Evolutionary conservation across 106 monocot species (phyloP), one percentile per base, ranked within the genome.

Genomic region (Posidonia australis): DNA sequence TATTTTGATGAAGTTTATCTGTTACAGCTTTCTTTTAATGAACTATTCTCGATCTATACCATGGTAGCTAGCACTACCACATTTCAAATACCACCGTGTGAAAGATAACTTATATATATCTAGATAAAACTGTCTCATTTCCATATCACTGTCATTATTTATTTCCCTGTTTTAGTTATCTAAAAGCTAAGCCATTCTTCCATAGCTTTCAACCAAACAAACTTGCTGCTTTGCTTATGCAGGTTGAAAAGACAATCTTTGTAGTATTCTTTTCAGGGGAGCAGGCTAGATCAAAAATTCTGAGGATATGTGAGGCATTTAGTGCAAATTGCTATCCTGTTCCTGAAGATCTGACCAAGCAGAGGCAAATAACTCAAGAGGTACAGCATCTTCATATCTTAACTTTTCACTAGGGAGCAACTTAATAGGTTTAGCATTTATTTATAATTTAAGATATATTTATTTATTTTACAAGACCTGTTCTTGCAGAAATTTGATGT

Each of bases 221-320:
- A 55, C 22, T 47, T 62, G 43, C 62, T 30, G 59, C 72, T 69
- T 59, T 20, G 51, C 16, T 44, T 68, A 43, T 78, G 72, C 84
- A 98, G 96, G 84, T 87, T 47, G 96, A 98, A 63, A 91, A 98
- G 72, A 85, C 75, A 43, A 71, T 98, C 17, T 98, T 98, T 83
- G 96, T 98, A 57, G 90, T 98, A 59, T 98, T 85, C 75, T 98
- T 91, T 81, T 91, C 90, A 22, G 96, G 96, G 30, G 87, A 98
- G 44, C 96, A 98, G 53, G 96, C 90, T 13, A 98, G 71, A 68
- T 74, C 73, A 18, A 98, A 98, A 72, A 91, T 98, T 44, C 58
- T 91, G 28, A 98, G 83, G 67, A 98, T 98, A 56, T 98, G 96
- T 76, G 80, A 80, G 46, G 87, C 96, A 54, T 90, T 98, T 87